These are phyloP conservation scores for Talinum fruticosum DNA, from an alignment of 148 eudicot genomes.

Conservation along the genomic window DNA sequence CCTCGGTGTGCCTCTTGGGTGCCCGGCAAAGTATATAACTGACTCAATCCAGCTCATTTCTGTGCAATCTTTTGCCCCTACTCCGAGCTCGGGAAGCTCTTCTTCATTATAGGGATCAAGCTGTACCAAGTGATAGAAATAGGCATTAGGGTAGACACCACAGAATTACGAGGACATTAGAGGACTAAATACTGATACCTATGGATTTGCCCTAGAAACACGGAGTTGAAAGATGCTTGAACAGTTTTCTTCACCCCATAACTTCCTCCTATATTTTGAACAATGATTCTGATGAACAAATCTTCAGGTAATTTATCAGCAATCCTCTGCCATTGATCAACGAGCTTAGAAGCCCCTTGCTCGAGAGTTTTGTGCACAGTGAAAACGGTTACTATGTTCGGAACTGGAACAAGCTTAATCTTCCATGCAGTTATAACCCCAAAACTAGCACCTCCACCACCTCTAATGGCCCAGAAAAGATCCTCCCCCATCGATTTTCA, in stretches of 20 bases:
- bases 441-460: conserved; percentile 52
- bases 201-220: conserved; percentile 32
- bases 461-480: conserved; percentile 37
- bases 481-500: conserved; percentile 41
- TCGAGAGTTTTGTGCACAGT: conserved; percentile 28
- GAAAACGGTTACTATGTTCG: conserved; percentile 35
- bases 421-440: conserved; percentile 42
- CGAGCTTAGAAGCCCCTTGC: conserved; percentile 27
- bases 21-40: conserved; percentile 26
- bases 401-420: conserved; percentile 37
- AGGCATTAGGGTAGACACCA: background rate
- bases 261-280: conserved; percentile 18
- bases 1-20: conserved; percentile 11
- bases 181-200: conserved; percentile 14
- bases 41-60: conserved; percentile 49
- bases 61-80: conserved; percentile 31
- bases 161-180: background rate
- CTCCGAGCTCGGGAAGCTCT: conserved; percentile 37
- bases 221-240: conserved; percentile 28
- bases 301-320: conserved; percentile 33
- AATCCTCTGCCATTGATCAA: conserved; percentile 39
- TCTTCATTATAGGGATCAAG: conserved; percentile 35
- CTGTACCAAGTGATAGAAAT: conserved; percentile 9
- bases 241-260: conserved; percentile 26
- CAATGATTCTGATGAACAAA: conserved; percentile 36